A percentile compares a stretch with the other conserved stretches of the same genome.
Conservation (phyloP, 257 asterid species). For the Coffea canephora region DNA sequence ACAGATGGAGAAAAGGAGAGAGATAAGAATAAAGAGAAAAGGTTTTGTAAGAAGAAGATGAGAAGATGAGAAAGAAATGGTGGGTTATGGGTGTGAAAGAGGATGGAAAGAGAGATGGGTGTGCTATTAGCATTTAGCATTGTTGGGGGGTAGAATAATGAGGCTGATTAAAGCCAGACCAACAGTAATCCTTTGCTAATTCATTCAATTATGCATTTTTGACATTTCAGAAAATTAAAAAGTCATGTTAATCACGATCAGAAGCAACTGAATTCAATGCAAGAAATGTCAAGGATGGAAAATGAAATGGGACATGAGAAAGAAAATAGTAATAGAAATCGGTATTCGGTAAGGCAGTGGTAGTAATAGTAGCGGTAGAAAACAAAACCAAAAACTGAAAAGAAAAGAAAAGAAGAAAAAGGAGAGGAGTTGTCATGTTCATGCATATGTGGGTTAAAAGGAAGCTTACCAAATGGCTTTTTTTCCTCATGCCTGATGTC, state of each 20-base stretch:
- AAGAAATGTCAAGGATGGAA: slow-evolving; percentile 9
- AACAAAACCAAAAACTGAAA: slow-evolving; percentile 2
- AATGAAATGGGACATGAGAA: not conserved
- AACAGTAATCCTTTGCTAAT: slow-evolving; percentile 21
- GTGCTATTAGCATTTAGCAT: slow-evolving; percentile 12
- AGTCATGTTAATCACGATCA: not conserved
- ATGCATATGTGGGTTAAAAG: not conserved
- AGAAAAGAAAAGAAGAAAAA: not conserved
- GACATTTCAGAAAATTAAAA: not conserved
- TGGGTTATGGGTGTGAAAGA: slow-evolving; percentile 34
- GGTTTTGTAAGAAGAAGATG: slow-evolving; percentile 19
- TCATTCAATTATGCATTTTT: not conserved
- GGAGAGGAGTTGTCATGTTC: slow-evolving; percentile 11
- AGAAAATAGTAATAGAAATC: not conserved
- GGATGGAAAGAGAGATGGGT: slow-evolving; percentile 18
- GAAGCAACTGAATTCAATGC: not conserved
- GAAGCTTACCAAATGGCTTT: slow-evolving; percentile 23
- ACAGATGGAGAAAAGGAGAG: slow-evolving; percentile 16
- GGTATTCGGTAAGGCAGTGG: not conserved
- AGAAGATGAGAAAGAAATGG: slow-evolving; percentile 35
- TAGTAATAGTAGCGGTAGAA: not conserved
- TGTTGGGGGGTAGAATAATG: slow-evolving; percentile 18
- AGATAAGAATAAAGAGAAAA: slow-evolving; percentile 27
- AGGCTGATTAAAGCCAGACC: slow-evolving; percentile 27
- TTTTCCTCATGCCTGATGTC: slow-evolving; percentile 2